Conservation (phyloP, 306 rosid genomes). For the Astragalus membranaceus region DNA sequence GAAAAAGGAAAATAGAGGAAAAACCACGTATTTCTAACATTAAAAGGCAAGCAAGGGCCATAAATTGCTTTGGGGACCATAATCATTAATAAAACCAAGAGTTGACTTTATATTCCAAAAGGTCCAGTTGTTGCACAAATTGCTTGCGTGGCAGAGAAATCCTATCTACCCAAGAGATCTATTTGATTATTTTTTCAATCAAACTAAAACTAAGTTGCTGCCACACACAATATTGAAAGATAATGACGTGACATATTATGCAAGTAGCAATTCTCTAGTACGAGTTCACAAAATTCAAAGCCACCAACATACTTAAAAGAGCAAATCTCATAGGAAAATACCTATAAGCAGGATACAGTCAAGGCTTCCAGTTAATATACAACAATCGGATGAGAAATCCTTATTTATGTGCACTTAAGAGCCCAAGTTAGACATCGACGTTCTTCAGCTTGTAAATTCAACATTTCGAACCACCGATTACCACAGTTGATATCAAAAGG, state of each 20-base stretch:
- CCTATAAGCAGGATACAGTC: background rate
- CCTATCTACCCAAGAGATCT: background rate
- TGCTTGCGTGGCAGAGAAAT: background rate
- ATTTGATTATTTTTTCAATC: background rate
- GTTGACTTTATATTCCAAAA: background rate
- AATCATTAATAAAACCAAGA: background rate
- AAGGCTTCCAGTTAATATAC: background rate
- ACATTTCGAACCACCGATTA: background rate
- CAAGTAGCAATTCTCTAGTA: background rate
- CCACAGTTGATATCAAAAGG: background rate
- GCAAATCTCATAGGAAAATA: background rate
- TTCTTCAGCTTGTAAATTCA: background rate
- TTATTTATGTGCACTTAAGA: background rate
- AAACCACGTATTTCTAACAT: background rate
- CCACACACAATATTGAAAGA: background rate
- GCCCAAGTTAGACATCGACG: background rate
- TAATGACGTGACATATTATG: background rate
- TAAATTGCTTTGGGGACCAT: background rate
- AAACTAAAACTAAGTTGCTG: background rate
- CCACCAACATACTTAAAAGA: background rate
- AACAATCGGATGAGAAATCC: background rate
- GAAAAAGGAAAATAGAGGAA: background rate
- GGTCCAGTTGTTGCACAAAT: conserved; percentile 9
- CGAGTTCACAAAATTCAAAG: background rate
- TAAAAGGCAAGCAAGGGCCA: background rate